Evolutionary conservation across 208 protist species (phyloP), one percentile per base, ranked within the genome.

Genomic region (Acanthamoeba royreba): DNA sequence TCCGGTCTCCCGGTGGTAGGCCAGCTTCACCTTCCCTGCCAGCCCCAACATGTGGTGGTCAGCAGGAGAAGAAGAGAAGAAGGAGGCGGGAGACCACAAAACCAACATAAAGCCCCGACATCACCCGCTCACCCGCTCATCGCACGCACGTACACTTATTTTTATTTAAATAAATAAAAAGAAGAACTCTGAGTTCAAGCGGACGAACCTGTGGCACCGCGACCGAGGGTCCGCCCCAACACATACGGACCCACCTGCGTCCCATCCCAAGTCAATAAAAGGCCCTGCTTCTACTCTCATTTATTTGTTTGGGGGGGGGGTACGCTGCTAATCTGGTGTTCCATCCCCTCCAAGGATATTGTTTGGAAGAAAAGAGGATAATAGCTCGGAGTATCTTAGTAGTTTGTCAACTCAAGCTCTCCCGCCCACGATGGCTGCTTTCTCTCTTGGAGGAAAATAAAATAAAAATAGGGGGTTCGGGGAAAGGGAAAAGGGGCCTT

Each of bases 21-120:
- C 97, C 1, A 98, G 74, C 55, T 96, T 96, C 0, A 98, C 97
- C 79, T 98, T 98, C 5, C 97, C 97, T 86, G 35, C 45, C 13
- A 8, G 2, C 46, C 38, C 15, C 11, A 55, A 58, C 28, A 86
- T 86, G 42, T 1, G 5, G 25, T 63, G 31, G 31, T 63, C 31
- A 3, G 4, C 2, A 0, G 22, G 25, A 9, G 1, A 38, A 7
- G 13, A 1, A 69, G 40, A 42, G 19, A 35, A 69, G n/a, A n/a
- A n/a, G n/a, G n/a, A n/a, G n/a, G n/a, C n/a, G n/a, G n/a, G n/a
- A n/a, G n/a, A n/a, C n/a, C n/a, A n/a, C n/a, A n/a, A n/a, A n/a
- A n/a, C n/a, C n/a, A n/a, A n/a, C n/a, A n/a, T n/a, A n/a, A n/a
- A n/a, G n/a, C n/a, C n/a, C n/a, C n/a, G n/a, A n/a, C n/a, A n/a